Conservation (phyloP, 2,329 filamentous ascomycete species). For the Nannizziopsis barbatae region DNA sequence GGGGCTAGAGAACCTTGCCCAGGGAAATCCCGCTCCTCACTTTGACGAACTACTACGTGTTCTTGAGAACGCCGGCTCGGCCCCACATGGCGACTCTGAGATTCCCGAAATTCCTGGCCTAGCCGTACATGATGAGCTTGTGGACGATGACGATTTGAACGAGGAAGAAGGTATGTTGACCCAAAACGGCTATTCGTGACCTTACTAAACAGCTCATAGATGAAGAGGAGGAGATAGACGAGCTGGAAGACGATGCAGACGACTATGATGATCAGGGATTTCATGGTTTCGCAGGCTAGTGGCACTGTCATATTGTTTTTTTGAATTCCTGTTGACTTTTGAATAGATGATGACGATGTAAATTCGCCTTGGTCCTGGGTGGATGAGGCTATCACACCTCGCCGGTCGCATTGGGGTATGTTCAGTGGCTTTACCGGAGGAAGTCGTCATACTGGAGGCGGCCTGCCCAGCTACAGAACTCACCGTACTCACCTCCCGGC, state of each 20-base stretch:
- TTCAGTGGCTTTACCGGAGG: conserved; percentile 43
- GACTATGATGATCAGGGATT: conserved; percentile 37
- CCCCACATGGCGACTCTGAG: conserved; percentile 35
- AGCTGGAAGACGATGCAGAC: conserved; percentile 30
- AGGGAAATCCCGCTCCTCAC: conserved; percentile 30
- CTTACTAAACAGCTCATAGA: conserved; percentile 33
- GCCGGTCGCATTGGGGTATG: conserved; percentile 53
- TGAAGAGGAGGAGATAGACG: conserved; percentile 45
- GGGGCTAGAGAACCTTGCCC: conserved; percentile 32
- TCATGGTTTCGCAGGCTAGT: conserved; percentile 29
- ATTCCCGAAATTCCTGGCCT: conserved; percentile 36
- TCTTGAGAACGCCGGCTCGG: conserved; percentile 32
- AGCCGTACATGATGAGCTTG: conserved; percentile 34
- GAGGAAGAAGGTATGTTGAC: conserved; percentile 44
- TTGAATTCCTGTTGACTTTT: conserved; percentile 19
- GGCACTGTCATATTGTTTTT: conserved; percentile 4
- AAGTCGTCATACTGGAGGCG: conserved; percentile 37
- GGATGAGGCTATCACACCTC: conserved; percentile 37
- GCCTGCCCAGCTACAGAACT: conserved; percentile 35
- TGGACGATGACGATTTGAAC: conserved; percentile 46
- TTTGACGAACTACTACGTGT: conserved; percentile 39
- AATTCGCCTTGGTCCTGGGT: conserved; percentile 46
- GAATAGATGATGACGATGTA: conserved; percentile 26
- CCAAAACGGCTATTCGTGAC: neutral
- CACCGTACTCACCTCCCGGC: conserved; percentile 38